Conservation (phyloP, 306 rosid species). For the Trichosanthes truncata region DNA sequence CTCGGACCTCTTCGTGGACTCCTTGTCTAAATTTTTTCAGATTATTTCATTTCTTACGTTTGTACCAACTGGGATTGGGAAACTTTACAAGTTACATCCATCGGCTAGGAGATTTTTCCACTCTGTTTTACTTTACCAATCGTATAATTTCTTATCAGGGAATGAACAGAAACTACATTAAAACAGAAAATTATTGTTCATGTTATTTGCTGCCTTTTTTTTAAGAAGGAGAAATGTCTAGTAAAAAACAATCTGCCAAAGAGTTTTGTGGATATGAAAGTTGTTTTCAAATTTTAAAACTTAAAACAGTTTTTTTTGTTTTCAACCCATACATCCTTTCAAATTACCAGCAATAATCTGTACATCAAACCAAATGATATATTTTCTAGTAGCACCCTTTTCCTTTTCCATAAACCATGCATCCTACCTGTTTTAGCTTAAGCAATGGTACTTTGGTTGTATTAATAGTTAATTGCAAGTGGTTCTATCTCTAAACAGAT, state of each 20-base stretch:
- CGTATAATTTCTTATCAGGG: background rate
- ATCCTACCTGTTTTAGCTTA: background rate
- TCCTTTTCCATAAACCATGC: background rate
- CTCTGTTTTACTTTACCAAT: background rate
- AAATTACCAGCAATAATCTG: background rate
- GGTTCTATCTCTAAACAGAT: constrained; percentile 38
- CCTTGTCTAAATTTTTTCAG: background rate
- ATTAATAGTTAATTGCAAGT: constrained; percentile 10
- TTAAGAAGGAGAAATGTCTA: background rate
- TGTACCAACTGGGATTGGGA: background rate
- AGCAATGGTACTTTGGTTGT: constrained; percentile 3
- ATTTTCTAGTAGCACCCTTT: background rate
- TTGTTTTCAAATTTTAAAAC: background rate
- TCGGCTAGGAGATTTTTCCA: background rate
- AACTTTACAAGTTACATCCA: background rate
- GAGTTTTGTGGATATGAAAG: background rate
- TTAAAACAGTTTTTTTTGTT: background rate
- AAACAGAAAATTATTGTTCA: background rate
- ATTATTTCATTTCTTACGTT: background rate
- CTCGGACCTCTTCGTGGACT: background rate
- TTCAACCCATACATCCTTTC: background rate
- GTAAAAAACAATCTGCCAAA: background rate
- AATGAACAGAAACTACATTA: background rate
- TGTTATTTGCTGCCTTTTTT: background rate
- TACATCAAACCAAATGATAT: background rate